A percentile compares a stretch with the other conserved stretches of the same genome.
These are phyloP conservation scores for Tricholoma furcatifolium DNA, from an alignment of 768 basidiomycete species.

Conservation along the genomic window DNA sequence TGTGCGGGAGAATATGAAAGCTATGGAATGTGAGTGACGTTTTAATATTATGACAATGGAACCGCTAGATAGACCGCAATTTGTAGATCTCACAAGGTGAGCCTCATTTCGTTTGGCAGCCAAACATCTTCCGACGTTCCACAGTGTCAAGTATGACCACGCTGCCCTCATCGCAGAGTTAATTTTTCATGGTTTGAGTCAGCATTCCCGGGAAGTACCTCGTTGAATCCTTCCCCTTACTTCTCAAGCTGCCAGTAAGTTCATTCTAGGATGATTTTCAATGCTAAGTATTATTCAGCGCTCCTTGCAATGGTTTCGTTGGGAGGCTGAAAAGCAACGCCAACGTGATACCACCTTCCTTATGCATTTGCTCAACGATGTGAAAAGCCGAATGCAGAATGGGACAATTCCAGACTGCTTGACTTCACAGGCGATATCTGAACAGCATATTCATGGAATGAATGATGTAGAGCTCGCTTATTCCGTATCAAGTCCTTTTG, in stretches of 20 bases:
- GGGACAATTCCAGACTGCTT: slow-evolving; percentile 41
- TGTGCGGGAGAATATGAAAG: slow-evolving; percentile 43
- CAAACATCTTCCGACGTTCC: neutral
- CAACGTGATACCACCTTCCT: slow-evolving; percentile 39
- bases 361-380: slow-evolving; percentile 39
- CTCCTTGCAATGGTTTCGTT: slow-evolving; percentile 42
- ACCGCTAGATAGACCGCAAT: neutral
- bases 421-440: slow-evolving; percentile 34
- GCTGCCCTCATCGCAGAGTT: too few relatives aligned
- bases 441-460: slow-evolving; percentile 37
- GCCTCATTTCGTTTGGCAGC: neutral
- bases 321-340: slow-evolving; percentile 36
- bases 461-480: slow-evolving; percentile 44
- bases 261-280: neutral
- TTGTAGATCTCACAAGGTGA: slow-evolving; percentile 2
- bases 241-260: slow-evolving; percentile 41
- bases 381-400: slow-evolving; percentile 37
- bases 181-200: neutral
- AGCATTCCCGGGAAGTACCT: slow-evolving; percentile 51
- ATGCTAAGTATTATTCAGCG: slow-evolving; percentile 19
- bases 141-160: slow-evolving; percentile 2
- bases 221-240: slow-evolving; percentile 48
- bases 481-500: slow-evolving; percentile 43
- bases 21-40: slow-evolving; percentile 38
- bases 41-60: neutral